These are phyloP conservation scores for Populus ilicifolia DNA, from an alignment of 345 rosid genomes.

Conservation along the genomic window DNA sequence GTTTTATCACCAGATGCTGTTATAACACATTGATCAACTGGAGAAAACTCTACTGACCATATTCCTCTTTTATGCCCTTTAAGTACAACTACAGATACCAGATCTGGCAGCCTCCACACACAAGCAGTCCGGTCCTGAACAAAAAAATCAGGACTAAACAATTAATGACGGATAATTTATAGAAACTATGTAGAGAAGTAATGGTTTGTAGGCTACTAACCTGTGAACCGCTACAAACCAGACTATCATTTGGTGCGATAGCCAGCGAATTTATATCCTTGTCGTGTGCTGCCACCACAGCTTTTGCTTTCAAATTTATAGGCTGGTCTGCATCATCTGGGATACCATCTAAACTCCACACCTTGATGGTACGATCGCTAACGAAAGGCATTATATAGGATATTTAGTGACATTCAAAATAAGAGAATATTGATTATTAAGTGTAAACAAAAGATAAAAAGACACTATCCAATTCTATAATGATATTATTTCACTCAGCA, in stretches of 20 bases:
- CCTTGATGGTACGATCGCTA: constrained; percentile 94
- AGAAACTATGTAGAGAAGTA: not conserved
- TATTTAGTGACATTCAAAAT: no score
- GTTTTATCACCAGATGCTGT: constrained; percentile 96
- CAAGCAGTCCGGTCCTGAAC: constrained; percentile 90
- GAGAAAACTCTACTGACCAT: constrained; percentile 97
- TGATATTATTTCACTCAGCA: not conserved
- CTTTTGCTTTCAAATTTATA: constrained; percentile 67
- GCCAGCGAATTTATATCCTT: constrained; percentile 92
- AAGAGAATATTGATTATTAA: no score
- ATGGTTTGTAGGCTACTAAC: constrained; percentile 32
- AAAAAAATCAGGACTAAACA: not conserved
- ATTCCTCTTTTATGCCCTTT: constrained; percentile 91
- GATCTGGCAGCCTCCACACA: constrained; percentile 88
- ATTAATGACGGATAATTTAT: not conserved
- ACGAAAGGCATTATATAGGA: constrained; percentile 6
- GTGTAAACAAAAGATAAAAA: no score
- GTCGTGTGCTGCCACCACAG: constrained; percentile 89
- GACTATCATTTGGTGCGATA: constrained; percentile 80
- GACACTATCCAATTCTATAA: not conserved
- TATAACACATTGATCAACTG: constrained; percentile 90
- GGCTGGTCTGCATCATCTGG: constrained; percentile 57
- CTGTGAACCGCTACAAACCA: constrained; percentile 94
- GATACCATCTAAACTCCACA: constrained; percentile 77
- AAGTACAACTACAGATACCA: constrained; percentile 70